Percentiles rank a stretch among this genome's conserved stretches.
Conservation (phyloP, 371 early-diverging fungal species). For the Circinella umbellata region DNA sequence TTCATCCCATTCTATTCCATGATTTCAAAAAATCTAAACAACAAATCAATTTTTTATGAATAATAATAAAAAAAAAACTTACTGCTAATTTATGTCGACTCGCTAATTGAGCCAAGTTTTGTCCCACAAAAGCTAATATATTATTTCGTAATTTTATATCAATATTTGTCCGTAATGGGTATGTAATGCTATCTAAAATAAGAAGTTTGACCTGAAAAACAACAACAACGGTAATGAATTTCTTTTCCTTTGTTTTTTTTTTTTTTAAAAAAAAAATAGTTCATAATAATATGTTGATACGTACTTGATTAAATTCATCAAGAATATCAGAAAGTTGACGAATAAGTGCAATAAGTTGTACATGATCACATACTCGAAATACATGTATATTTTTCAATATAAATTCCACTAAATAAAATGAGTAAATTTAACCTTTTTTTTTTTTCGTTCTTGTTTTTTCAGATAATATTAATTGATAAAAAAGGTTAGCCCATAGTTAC, state of each 20-base stretch:
- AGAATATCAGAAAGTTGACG: conserved; percentile 58
- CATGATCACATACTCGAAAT: conserved; percentile 54
- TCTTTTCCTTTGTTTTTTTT: neutral
- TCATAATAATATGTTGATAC: neutral
- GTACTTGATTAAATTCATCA: conserved; percentile 2
- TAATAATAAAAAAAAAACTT: neutral
- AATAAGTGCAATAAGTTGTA: conserved; percentile 58
- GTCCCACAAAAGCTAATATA: conserved; percentile 52
- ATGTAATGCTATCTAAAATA: conserved; percentile 69
- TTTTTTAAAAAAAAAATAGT: no score
- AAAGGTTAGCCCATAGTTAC: neutral
- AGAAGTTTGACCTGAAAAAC: conserved; percentile 57
- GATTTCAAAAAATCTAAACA: no score
- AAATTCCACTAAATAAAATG: conserved; percentile 4
- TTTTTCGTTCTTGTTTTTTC: no score
- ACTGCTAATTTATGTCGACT: conserved; percentile 57
- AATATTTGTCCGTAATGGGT: conserved; percentile 63
- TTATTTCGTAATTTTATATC: conserved; percentile 49
- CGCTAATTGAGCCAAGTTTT: conserved; percentile 50
- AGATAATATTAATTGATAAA: no score
- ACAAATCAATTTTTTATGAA: no score
- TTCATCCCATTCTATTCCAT: no score
- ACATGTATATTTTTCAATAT: conserved; percentile 53
- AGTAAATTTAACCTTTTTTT: no score
- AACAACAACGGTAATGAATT: neutral